Conservation (phyloP, 306 rosid genomes). For the Acmispon strigosus region DNA sequence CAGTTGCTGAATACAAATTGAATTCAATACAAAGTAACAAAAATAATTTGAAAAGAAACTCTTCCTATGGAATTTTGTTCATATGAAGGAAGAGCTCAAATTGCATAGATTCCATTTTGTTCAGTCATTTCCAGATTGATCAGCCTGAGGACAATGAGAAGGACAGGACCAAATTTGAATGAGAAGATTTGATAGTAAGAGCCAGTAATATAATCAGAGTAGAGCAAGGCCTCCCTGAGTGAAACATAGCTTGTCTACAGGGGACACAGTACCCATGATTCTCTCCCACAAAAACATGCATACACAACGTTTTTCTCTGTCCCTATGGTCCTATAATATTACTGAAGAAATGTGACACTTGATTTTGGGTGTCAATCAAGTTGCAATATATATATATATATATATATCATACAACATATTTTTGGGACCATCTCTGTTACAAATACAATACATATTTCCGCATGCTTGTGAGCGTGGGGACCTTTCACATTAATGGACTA, state of each 20-base stretch:
- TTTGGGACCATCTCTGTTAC: slow-evolving; percentile 26
- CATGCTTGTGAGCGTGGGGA: slow-evolving; percentile 19
- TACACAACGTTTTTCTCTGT: slow-evolving; percentile 18
- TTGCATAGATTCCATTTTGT: neutral
- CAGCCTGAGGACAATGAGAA: slow-evolving; percentile 12
- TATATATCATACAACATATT: neutral
- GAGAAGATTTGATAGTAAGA: slow-evolving; percentile 6
- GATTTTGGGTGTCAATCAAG: slow-evolving; percentile 20
- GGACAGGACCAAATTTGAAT: slow-evolving; percentile 12
- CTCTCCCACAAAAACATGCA: neutral
- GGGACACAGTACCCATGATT: slow-evolving; percentile 30
- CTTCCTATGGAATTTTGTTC: neutral
- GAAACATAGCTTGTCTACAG: slow-evolving; percentile 48
- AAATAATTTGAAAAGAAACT: neutral
- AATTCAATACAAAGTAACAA: neutral
- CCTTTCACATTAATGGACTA: slow-evolving; percentile 6
- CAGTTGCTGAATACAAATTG: too few relatives aligned
- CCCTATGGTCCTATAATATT: slow-evolving; percentile 3
- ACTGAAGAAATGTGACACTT: slow-evolving; percentile 22
- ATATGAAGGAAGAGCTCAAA: neutral
- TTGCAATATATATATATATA: too few relatives aligned
- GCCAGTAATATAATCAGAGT: neutral
- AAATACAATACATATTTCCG: neutral
- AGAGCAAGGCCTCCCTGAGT: slow-evolving; percentile 39
- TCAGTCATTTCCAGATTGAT: neutral